Evolutionary conservation across 176 grass and related monocot genomes (phyloP).

Genomic region (Eragrostis curvula): DNA sequence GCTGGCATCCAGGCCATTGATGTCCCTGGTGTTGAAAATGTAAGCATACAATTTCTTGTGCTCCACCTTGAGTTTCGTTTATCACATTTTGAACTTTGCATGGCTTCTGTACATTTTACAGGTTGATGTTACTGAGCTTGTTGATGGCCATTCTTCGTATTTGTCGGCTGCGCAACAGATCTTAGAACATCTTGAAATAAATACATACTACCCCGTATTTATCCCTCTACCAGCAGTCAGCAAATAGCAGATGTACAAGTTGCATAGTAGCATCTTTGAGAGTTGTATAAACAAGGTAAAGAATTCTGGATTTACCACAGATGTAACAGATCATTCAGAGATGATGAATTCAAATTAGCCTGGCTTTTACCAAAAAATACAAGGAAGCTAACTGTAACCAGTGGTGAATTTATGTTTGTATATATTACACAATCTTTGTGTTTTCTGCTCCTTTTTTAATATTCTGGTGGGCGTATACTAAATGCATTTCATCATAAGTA

Average conservation of each 20-base stretch:
- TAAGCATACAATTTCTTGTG: conserved; percentile 30
- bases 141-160: conserved; percentile 84
- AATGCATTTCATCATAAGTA: too few relatives aligned
- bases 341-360: background rate
- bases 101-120: conserved; percentile 35
- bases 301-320: background rate
- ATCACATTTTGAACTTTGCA: background rate
- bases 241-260: conserved; percentile 22
- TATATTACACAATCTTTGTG: background rate
- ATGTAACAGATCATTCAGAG: background rate
- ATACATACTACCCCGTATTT: conserved; percentile 85
- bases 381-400: background rate
- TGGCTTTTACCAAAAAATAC: background rate
- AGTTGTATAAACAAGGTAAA: background rate
- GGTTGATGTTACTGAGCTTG: conserved; percentile 75
- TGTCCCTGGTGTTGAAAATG: conserved; percentile 84
- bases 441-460: background rate
- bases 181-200: conserved; percentile 73
- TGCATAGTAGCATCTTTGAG: background rate
- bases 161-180: conserved; percentile 57
- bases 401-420: background rate
- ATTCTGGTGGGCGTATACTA: too few relatives aligned
- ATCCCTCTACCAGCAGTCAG: background rate
- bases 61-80: background rate
- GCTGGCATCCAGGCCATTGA: conserved; percentile 93